Base-by-base conservation (phyloP, 345 rosid species). In the Lumnitzera littorea region DNA sequence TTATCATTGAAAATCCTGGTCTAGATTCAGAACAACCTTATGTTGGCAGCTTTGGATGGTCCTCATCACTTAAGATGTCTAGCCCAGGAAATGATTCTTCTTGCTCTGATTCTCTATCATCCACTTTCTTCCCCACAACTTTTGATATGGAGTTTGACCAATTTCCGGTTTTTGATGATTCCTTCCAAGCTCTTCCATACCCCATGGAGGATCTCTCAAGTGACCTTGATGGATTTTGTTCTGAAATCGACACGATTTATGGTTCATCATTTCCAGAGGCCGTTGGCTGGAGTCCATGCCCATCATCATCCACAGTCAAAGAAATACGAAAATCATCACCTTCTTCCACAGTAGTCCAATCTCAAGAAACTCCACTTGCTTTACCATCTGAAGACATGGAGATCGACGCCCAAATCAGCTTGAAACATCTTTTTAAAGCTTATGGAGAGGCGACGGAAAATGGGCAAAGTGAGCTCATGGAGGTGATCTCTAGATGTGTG, bases 351-450 rank as follows among this genome's bases (percentile, higher is more conserved):
- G 50, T 16, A 23, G 17, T 48, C 6, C 1, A 17, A 12, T 51
- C 62, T 7, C 43, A 36, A 36, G 43, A 36, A 36, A 36, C 43
- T 36, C 47, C 68, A 14, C 66, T 71, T 53, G 47, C 51, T 50
- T 41, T 74, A 7, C 78, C 76, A 15, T 29, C 57, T 9, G 67
- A 55, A 25, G 82, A 60, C 16, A 64, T 47, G 57, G 79, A 76
- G 43, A 24, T 65, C 15, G 72, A 74, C 15, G 67, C 24, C 52
- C 60, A 60, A 48, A 9, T 64, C 16, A 49, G 67, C 49, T 62
- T 82, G 16, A 52, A 55, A 49, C 84, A 82, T 62, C 78, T 82
- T 15, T 73, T 76, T 41, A 61, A 62, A 67, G 84, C 76, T 17
- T 76, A 55, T 29, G 74, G 82, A 50, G 82, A 76, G 61, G 79